phyloP scores from a whole-genome alignment of 345 rosid species.

The Zanthoxylum bungeanum region DNA sequence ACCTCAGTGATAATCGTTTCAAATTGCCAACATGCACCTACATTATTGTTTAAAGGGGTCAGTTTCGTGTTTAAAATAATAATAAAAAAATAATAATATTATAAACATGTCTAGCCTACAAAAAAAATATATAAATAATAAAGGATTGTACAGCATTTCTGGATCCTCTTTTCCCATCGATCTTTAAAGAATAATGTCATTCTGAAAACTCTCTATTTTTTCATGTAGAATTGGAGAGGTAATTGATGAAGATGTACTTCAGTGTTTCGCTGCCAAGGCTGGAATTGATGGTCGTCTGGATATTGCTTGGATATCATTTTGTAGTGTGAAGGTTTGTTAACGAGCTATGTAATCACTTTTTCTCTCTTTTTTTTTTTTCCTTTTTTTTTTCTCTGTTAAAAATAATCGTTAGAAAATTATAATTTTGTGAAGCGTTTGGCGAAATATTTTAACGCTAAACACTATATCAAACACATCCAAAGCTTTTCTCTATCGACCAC shows the following conservation, averaged over 20 bases:
- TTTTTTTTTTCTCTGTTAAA: neutral
- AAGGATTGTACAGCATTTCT: neutral
- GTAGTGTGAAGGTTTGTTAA: slow-evolving; percentile 86
- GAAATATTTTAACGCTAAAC: no score
- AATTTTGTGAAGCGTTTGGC: no score
- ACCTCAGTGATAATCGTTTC: no score
- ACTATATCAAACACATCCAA: no score
- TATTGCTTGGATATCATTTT: slow-evolving; percentile 88
- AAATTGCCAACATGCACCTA: no score
- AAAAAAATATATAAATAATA: no score
- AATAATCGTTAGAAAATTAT: no score
- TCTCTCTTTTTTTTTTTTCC: neutral
- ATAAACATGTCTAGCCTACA: neutral
- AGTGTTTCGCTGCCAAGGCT: slow-evolving; percentile 95
- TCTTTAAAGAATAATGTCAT: neutral
- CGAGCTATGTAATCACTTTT: slow-evolving; percentile 7
- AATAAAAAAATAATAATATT: no score
- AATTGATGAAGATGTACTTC: slow-evolving; percentile 94
- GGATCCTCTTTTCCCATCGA: neutral
- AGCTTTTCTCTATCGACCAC: no score
- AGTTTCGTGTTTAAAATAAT: no score
- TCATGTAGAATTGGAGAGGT: slow-evolving; percentile 75
- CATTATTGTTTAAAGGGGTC: no score
- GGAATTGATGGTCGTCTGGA: slow-evolving; percentile 94
- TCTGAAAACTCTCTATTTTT: slow-evolving; percentile 1